Evolutionary conservation across 2,329 filamentous ascomycete genomes (phyloP).

Genomic region (Colletotrichum chrysophilum): DNA sequence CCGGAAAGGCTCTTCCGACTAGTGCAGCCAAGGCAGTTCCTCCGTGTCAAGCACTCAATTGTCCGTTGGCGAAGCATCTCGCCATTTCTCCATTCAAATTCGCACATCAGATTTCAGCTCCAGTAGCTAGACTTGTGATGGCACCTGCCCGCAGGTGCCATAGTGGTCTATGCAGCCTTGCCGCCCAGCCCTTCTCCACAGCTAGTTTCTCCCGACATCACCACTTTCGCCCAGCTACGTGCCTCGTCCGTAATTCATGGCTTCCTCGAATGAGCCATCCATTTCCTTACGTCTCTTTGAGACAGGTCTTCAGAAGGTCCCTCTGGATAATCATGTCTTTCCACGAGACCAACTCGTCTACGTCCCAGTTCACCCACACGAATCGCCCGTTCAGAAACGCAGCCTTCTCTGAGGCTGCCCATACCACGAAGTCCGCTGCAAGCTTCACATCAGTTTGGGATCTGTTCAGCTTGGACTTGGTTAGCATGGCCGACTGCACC

Average conservation of each 20-base stretch:
- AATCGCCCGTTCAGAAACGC: conserved; percentile 37
- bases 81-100: neutral
- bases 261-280: neutral
- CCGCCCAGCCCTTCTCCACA: neutral
- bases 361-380: conserved; percentile 39
- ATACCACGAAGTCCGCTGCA: conserved; percentile 34
- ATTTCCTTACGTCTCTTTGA: conserved; percentile 10
- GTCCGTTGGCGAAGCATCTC: neutral
- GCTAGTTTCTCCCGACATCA: neutral
- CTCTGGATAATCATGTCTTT: conserved; percentile 20
- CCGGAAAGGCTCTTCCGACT: neutral
- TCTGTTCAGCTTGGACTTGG: neutral
- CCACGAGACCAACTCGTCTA: conserved; percentile 27
- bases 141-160: neutral
- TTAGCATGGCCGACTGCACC: neutral
- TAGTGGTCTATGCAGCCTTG: neutral
- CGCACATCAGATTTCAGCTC: neutral
- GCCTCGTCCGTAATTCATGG: neutral
- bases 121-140: neutral
- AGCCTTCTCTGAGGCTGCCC: conserved; percentile 31
- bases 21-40: neutral
- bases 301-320: conserved; percentile 1
- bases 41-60: neutral
- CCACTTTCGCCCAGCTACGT: neutral
- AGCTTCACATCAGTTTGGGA: conserved; percentile 17